Evolutionary conservation across 371 early-diverging fungal genomes (phyloP).

Genomic region (Amoeboradix gromovi): DNA sequence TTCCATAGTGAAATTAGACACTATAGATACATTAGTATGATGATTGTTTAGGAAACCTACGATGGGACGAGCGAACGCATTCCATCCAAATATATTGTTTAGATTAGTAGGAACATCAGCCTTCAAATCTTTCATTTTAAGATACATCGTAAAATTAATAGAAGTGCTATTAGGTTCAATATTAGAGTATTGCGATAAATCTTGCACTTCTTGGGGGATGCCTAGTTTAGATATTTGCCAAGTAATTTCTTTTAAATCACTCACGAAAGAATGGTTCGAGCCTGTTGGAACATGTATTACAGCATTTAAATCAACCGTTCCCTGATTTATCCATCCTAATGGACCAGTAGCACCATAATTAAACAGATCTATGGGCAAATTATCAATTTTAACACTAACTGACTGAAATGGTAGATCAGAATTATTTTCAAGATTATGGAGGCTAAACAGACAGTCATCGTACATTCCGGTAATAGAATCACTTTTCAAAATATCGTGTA

Average conservation of each 20-base stretch:
- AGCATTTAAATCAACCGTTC: constrained; percentile 43
- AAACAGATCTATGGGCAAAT: constrained; percentile 63
- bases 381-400: constrained; percentile 35
- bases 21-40: constrained; percentile 47
- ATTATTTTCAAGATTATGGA: constrained; percentile 17
- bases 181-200: background rate
- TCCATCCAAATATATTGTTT: no score
- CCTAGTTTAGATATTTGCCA: background rate
- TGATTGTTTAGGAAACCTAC: constrained; percentile 76
- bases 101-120: constrained; percentile 54
- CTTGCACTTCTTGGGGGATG: background rate
- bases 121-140: constrained; percentile 57
- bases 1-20: constrained; percentile 39
- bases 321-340: constrained; percentile 70
- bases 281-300: constrained; percentile 8
- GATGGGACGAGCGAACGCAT: constrained; percentile 60
- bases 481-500: constrained; percentile 64
- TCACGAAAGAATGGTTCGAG: constrained; percentile 11
- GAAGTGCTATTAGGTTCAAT: background rate
- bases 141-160: constrained; percentile 16
- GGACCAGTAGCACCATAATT: constrained; percentile 60
- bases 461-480: constrained; percentile 66
- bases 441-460: constrained; percentile 69
- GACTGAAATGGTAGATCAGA: background rate
- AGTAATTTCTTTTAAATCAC: constrained; percentile 2